Percentiles rank a stretch among this genome's conserved stretches.
phyloP scores from a whole-genome alignment of 441 rosid species.

The Jatropha multifida region DNA sequence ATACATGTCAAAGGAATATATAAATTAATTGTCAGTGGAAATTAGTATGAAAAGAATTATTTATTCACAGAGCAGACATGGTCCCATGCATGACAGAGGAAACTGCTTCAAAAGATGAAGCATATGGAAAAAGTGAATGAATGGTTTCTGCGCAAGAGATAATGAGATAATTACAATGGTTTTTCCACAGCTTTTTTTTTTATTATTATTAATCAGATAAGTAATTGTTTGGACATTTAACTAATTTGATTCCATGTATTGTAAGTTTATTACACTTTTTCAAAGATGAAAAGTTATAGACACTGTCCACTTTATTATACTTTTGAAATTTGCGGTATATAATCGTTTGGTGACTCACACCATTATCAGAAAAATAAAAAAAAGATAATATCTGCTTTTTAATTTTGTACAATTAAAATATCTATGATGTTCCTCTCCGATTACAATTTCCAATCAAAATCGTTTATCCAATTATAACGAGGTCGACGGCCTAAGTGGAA shows the following conservation, averaged over 20 bases:
- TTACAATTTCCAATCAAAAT: too few relatives aligned
- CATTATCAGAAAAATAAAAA: not conserved
- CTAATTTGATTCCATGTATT: not conserved
- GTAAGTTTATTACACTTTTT: not conserved
- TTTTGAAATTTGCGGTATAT: conserved; percentile 13
- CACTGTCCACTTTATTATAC: not conserved
- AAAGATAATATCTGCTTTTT: not conserved
- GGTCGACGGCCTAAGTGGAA: too few relatives aligned
- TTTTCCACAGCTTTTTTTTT: not conserved
- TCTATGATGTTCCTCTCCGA: too few relatives aligned
- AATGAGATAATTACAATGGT: not conserved
- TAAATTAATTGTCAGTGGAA: not conserved
- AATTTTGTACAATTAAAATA: too few relatives aligned
- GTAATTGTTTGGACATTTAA: not conserved
- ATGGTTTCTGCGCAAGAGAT: not conserved
- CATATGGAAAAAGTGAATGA: not conserved
- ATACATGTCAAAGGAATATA: too few relatives aligned
- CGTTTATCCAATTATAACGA: too few relatives aligned
- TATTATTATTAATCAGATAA: not conserved
- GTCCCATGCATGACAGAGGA: not conserved
- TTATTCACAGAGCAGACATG: not conserved
- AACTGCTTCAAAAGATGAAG: conserved; percentile 29
- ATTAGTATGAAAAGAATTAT: not conserved
- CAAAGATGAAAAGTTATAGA: not conserved
- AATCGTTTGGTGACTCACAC: not conserved